These are phyloP conservation scores for Phragmites australis DNA, from an alignment of 176 grass and related monocot genomes.

Conservation along the genomic window DNA sequence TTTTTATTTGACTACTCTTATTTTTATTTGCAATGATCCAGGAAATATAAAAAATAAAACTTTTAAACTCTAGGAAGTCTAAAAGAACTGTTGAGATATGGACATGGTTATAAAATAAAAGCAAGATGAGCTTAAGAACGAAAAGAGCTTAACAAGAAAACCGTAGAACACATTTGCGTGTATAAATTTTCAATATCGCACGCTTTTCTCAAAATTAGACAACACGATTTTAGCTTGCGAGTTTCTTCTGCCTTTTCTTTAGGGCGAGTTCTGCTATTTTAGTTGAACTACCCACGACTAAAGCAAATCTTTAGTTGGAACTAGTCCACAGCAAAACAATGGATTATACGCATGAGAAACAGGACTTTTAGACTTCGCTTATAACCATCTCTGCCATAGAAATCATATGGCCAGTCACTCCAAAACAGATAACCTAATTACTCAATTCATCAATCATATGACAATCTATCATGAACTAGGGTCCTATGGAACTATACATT, in stretches of 20 bases:
- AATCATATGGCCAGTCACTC: background rate
- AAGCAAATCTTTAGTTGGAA: constrained; percentile 8
- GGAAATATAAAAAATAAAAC: background rate
- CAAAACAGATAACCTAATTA: constrained; percentile 1
- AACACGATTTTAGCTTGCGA: background rate
- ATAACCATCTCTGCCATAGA: constrained; percentile 17
- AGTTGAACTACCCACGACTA: constrained; percentile 8
- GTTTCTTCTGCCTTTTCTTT: background rate
- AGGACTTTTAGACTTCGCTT: background rate
- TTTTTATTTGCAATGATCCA: too few relatives aligned
- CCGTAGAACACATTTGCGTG: background rate
- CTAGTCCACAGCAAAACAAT: background rate
- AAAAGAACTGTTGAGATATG: background rate
- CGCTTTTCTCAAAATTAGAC: background rate
- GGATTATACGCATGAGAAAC: background rate
- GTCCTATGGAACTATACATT: constrained; percentile 30
- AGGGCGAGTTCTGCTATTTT: background rate
- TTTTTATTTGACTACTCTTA: background rate
- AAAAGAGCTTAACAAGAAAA: background rate
- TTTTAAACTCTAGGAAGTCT: background rate
- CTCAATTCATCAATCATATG: constrained; percentile 16
- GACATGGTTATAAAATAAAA: background rate
- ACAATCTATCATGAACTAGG: constrained; percentile 27
- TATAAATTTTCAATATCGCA: background rate
- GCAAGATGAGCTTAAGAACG: background rate